Evolutionary conservation across 805 yeast species (phyloP).

Genomic region (Kuraishia piskuri): DNA sequence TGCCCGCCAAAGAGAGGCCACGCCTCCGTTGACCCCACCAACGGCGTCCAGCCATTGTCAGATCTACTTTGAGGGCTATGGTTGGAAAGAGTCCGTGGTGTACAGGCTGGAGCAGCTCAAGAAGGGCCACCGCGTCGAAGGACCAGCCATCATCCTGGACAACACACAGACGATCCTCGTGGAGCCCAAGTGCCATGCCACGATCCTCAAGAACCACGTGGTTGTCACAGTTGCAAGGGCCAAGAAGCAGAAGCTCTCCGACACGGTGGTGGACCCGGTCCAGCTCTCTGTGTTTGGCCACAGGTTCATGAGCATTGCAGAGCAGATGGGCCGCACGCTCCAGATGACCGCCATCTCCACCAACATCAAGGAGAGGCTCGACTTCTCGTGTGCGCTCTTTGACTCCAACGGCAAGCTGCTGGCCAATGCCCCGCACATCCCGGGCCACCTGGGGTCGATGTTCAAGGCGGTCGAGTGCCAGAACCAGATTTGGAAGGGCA

Average conservation of each 20-base stretch:
- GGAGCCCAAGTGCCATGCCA: slow-evolving; percentile 52
- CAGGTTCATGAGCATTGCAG: slow-evolving; percentile 86
- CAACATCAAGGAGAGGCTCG: slow-evolving; percentile 76
- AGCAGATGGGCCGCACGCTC: slow-evolving; percentile 77
- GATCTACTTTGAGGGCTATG: slow-evolving; percentile 46
- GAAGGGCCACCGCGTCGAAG: slow-evolving; percentile 44
- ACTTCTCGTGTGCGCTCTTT: slow-evolving; percentile 79
- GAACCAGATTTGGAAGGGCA: slow-evolving; percentile 54
- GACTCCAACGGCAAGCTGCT: slow-evolving; percentile 70
- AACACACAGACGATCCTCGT: slow-evolving; percentile 74
- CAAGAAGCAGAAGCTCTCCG: slow-evolving; percentile 6
- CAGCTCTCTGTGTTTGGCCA: slow-evolving; percentile 71
- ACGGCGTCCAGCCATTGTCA: slow-evolving; percentile 3
- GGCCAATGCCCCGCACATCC: slow-evolving; percentile 85
- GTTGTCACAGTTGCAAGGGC: slow-evolving; percentile 24
- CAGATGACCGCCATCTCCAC: slow-evolving; percentile 77
- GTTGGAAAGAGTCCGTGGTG: slow-evolving; percentile 41
- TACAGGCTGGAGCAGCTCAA: slow-evolving; percentile 44
- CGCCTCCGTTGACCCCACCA: no score
- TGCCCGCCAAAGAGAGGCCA: no score
- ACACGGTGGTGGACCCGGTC: slow-evolving; percentile 61
- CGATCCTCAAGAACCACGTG: slow-evolving; percentile 54
- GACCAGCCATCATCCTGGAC: slow-evolving; percentile 76
- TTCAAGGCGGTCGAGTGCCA: slow-evolving; percentile 69
- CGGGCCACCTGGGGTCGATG: slow-evolving; percentile 85